These are phyloP conservation scores for Spencermartinsiella ligniputridi DNA, from an alignment of 1,139 yeast genomes.

Conservation along the genomic window DNA sequence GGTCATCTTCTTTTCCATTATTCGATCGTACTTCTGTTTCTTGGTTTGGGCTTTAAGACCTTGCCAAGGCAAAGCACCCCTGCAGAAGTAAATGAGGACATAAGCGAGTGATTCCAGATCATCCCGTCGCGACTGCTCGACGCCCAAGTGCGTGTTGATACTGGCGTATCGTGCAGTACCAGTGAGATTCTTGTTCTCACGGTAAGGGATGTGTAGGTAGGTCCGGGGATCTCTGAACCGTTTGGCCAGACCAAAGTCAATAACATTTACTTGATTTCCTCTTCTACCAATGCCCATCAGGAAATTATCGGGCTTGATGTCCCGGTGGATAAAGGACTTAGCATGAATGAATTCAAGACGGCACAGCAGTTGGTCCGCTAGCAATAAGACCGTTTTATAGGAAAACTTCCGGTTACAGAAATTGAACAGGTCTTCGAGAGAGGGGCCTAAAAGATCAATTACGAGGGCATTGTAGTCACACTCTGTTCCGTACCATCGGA, in stretches of 20 bases:
- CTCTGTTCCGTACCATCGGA: conserved; percentile 96
- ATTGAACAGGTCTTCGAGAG: conserved; percentile 90
- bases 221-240: conserved; percentile 94
- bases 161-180: conserved; percentile 98
- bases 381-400: conserved; percentile 82
- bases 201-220: conserved; percentile 90
- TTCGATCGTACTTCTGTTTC: conserved; percentile 94
- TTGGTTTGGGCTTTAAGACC: conserved; percentile 96
- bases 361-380: conserved; percentile 93
- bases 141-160: conserved; percentile 93
- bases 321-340: conserved; percentile 82
- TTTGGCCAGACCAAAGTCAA: conserved; percentile 96
- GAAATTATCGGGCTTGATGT: conserved; percentile 93
- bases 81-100: conserved; percentile 88
- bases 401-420: conserved; percentile 93
- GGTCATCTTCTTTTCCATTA: conserved; percentile 93
- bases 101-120: conserved; percentile 95
- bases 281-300: conserved; percentile 95
- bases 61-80: conserved; percentile 98
- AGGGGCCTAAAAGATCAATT: conserved; percentile 91
- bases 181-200: conserved; percentile 92
- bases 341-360: conserved; percentile 96
- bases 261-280: conserved; percentile 91
- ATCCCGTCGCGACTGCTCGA: conserved; percentile 94
- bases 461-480: conserved; percentile 97